phyloP scores from a whole-genome alignment of 1,284 basidiomycete genomes.

The Cryptococcus wingfieldii region DNA sequence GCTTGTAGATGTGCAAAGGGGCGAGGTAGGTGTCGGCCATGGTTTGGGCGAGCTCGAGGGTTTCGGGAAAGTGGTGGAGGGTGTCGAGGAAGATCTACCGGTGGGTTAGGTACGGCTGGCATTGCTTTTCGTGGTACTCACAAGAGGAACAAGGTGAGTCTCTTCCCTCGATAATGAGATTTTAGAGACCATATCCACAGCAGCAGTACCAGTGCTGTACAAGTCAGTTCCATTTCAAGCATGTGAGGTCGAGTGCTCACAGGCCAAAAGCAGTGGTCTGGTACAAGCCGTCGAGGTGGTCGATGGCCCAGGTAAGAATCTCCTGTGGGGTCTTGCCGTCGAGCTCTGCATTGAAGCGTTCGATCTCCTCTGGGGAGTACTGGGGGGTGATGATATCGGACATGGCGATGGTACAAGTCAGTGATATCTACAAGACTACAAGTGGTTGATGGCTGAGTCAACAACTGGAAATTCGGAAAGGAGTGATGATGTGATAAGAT shows the following conservation, averaged over 20 bases:
- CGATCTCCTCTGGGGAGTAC: slow-evolving; percentile 60
- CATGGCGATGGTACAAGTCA: no score
- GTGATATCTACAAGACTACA: no score
- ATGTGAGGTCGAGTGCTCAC: slow-evolving; percentile 25
- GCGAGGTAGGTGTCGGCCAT: slow-evolving; percentile 72
- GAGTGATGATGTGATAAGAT: background rate
- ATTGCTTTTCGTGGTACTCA: slow-evolving; percentile 3
- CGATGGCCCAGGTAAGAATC: slow-evolving; percentile 76
- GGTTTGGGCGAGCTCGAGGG: slow-evolving; percentile 76
- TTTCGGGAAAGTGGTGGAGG: slow-evolving; percentile 92
- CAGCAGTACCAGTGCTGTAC: slow-evolving; percentile 70
- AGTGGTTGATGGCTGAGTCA: background rate
- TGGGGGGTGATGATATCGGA: slow-evolving; percentile 52
- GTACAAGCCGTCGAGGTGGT: slow-evolving; percentile 65
- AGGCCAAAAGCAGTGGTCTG: slow-evolving; percentile 93
- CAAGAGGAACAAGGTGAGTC: slow-evolving; percentile 51
- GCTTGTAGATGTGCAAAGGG: slow-evolving; percentile 69
- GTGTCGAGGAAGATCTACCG: slow-evolving; percentile 84
- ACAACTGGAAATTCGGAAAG: background rate
- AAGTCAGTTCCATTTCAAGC: background rate
- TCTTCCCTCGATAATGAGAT: slow-evolving; percentile 52
- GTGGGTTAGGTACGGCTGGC: slow-evolving; percentile 50
- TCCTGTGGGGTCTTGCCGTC: slow-evolving; percentile 67
- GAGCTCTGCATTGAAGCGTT: slow-evolving; percentile 68
- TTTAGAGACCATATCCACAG: slow-evolving; percentile 87